A percentile compares a stretch with the other conserved stretches of the same genome.
Conservation (phyloP, 2,329 filamentous ascomycete genomes). For the Hymenoscyphus fructigenus region DNA sequence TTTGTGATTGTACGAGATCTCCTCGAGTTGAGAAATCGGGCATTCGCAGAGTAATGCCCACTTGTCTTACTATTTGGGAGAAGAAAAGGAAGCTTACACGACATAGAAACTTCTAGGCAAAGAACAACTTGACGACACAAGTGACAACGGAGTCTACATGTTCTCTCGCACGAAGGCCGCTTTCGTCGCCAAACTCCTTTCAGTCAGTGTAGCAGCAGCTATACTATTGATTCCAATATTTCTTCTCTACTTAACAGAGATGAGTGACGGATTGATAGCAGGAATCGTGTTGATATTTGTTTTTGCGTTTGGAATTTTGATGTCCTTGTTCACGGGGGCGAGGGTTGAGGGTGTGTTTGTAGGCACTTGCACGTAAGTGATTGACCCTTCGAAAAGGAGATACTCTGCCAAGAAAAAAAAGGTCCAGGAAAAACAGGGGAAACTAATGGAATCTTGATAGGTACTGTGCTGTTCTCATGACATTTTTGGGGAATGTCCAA, state of each 20-base stretch:
- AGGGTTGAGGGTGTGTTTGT: constrained; percentile 1
- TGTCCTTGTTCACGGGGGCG: not conserved
- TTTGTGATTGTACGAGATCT: no score
- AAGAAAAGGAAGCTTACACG: not conserved
- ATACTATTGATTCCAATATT: not conserved
- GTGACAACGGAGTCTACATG: not conserved
- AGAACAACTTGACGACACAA: not conserved
- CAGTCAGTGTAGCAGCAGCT: not conserved
- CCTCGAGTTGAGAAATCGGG: no score
- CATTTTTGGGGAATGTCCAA: not conserved
- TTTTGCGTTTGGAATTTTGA: not conserved
- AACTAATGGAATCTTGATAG: not conserved
- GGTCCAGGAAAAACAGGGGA: not conserved
- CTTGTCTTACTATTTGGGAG: not conserved
- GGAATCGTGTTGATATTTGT: not conserved
- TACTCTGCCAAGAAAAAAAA: no score
- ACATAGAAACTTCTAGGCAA: not conserved
- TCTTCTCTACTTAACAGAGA: not conserved
- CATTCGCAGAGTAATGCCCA: not conserved
- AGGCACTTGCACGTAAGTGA: not conserved
- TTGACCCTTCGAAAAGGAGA: not conserved
- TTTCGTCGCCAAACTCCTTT: not conserved
- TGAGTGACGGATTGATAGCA: not conserved
- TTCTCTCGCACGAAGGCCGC: not conserved
- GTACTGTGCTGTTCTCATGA: not conserved